These are phyloP conservation scores for Chloranthus sessilifolius DNA, from an alignment of 164 flowering plant species.

Conservation along the genomic window DNA sequence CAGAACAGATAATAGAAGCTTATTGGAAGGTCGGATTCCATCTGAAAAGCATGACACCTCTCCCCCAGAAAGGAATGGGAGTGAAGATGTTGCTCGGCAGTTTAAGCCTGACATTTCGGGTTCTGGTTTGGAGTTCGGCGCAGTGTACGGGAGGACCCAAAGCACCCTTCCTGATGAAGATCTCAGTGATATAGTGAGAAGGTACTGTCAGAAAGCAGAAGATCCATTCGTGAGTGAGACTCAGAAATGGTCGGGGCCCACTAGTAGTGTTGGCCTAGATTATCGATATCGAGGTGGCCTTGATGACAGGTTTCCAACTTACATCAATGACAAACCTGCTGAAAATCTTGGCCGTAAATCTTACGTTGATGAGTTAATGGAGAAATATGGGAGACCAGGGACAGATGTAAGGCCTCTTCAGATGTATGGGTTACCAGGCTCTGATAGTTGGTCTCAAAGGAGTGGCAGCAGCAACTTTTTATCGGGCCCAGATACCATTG, in stretches of 20 bases:
- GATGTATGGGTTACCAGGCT: conserved; percentile 27
- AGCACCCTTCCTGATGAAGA: conserved; percentile 13
- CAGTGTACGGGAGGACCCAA: conserved; percentile 13
- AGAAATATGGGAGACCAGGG: conserved; percentile 9
- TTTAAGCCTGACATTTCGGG: conserved; percentile 7
- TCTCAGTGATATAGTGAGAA: conserved; percentile 18
- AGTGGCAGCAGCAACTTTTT: conserved; percentile 9
- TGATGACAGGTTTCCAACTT: conserved; percentile 8
- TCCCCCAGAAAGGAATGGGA: conserved; percentile 4
- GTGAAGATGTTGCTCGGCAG: conserved; percentile 9
- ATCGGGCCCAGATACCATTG: conserved; percentile 23
- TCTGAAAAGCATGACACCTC: too few relatives aligned
- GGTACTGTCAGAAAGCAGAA: conserved; percentile 14
- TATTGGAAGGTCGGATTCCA: conserved; percentile 8
- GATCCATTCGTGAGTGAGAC: conserved; percentile 10
- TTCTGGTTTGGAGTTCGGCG: conserved; percentile 9
- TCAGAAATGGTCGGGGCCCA: conserved; percentile 6
- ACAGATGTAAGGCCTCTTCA: conserved; percentile 18
- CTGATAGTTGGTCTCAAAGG: conserved; percentile 14
- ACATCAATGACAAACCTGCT: conserved; percentile 2
- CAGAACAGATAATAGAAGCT: conserved; percentile 4
- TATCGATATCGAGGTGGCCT: neutral
- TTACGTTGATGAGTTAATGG: conserved; percentile 5
- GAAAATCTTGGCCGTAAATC: conserved; percentile 14
- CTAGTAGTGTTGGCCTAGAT: neutral